phyloP scores from a whole-genome alignment of 2,329 filamentous ascomycete genomes.

The Pseudogymnoascus sp. region DNA sequence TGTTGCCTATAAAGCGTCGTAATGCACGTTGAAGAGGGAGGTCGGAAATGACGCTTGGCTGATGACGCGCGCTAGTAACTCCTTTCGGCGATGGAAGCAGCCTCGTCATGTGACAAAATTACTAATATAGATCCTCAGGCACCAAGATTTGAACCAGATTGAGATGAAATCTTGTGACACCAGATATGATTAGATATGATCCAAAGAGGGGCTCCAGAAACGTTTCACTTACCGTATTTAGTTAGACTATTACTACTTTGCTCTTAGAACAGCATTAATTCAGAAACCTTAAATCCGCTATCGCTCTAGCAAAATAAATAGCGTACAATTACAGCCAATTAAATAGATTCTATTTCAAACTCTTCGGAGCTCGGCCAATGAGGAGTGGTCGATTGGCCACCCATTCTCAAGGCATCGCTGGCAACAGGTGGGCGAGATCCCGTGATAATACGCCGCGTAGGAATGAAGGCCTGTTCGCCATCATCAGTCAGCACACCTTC shows the following conservation, averaged over 20 bases:
- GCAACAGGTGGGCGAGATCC: not conserved
- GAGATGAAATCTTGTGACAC: conserved; percentile 8
- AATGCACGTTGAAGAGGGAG: not conserved
- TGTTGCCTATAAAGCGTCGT: conserved; percentile 9
- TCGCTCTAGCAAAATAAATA: conserved; percentile 4
- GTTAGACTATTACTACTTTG: not conserved
- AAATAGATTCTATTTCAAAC: conserved; percentile 4
- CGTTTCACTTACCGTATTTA: not conserved
- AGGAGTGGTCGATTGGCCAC: not conserved
- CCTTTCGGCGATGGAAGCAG: conserved; percentile 1
- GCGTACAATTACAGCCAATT: not conserved
- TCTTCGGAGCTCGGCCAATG: not conserved
- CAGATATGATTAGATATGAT: conserved; percentile 10
- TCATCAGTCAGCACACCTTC: not conserved
- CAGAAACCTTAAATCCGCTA: conserved; percentile 7
- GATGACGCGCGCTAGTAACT: conserved; percentile 7
- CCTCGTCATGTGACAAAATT: conserved; percentile 4
- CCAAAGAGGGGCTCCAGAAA: not conserved
- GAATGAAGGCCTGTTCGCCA: not conserved
- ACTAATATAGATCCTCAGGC: not conserved
- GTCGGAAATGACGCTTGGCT: conserved; percentile 7
- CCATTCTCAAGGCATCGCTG: conserved; percentile 1
- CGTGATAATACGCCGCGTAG: not conserved
- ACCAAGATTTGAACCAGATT: not conserved
- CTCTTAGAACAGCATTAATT: not conserved